phyloP scores from a whole-genome alignment of 2,329 filamentous ascomycete genomes.

The Fusarium heterosporum region DNA sequence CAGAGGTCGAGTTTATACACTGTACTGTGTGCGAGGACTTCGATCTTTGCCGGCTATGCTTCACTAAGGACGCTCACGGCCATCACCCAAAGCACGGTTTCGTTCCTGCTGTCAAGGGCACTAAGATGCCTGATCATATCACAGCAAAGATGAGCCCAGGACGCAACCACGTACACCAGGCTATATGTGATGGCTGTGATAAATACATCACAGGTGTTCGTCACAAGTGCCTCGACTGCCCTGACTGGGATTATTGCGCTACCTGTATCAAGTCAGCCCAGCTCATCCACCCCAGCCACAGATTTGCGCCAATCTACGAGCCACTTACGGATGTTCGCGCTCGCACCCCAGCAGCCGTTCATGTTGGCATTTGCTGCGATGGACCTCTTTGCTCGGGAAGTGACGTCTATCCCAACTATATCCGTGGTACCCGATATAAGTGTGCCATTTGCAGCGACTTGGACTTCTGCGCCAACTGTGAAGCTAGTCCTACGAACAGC shows the following conservation, averaged over 20 bases:
- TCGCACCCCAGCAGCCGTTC: constrained; percentile 59
- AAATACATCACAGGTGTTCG: constrained; percentile 88
- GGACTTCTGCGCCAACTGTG: constrained; percentile 95
- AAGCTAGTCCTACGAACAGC: constrained; percentile 83
- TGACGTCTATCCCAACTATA: constrained; percentile 72
- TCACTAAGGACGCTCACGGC: constrained; percentile 80
- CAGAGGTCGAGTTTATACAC: constrained; percentile 84
- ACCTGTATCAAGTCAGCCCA: constrained; percentile 76
- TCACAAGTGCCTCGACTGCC: constrained; percentile 96
- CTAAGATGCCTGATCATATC: constrained; percentile 70
- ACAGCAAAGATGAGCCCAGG: constrained; percentile 79
- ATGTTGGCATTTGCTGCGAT: constrained; percentile 93
- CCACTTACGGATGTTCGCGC: constrained; percentile 59
- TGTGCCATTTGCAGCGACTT: constrained; percentile 95
- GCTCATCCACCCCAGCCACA: constrained; percentile 82
- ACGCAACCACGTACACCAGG: constrained; percentile 83
- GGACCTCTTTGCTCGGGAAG: constrained; percentile 82
- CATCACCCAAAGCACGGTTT: constrained; percentile 93
- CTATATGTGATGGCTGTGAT: constrained; percentile 95
- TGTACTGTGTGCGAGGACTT: constrained; percentile 89
- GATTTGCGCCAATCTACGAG: constrained; percentile 89
- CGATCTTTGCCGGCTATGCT: constrained; percentile 89
- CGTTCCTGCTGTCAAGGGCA: constrained; percentile 72
- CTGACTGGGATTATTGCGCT: constrained; percentile 96
- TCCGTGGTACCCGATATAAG: constrained; percentile 92